Conservation (phyloP, 2,329 filamentous ascomycete genomes). For the Cucurbitaria berberidis region DNA sequence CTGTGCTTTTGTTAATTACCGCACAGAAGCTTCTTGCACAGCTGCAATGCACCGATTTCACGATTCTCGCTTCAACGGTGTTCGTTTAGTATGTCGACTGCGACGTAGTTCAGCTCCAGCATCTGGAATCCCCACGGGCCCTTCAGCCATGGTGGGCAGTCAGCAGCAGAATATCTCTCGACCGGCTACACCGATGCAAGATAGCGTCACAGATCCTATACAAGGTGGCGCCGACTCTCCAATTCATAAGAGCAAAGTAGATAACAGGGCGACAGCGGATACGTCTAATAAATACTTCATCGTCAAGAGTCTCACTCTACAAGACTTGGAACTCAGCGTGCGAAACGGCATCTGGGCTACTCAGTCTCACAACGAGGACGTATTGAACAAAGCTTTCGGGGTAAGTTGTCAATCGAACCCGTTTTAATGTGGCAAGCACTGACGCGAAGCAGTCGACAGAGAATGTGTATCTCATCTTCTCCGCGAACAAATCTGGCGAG, state of each 20-base stretch:
- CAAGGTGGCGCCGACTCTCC: slow-evolving; percentile 16
- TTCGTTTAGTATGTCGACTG: slow-evolving; percentile 83
- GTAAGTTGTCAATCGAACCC: slow-evolving; percentile 55
- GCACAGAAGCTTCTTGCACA: slow-evolving; percentile 75
- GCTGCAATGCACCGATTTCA: slow-evolving; percentile 84
- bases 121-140: slow-evolving; percentile 61
- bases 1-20: slow-evolving; percentile 96
- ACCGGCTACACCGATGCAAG: slow-evolving; percentile 31
- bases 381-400: slow-evolving; percentile 80
- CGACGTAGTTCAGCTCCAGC: slow-evolving; percentile 62
- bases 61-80: slow-evolving; percentile 86
- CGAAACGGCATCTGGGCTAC: slow-evolving; percentile 90
- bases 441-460: slow-evolving; percentile 67
- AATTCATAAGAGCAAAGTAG: slow-evolving; percentile 16
- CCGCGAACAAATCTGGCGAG: slow-evolving; percentile 95
- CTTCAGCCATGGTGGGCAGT: slow-evolving; percentile 53
- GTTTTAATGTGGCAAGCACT: slow-evolving; percentile 6
- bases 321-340: slow-evolving; percentile 90
- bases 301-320: slow-evolving; percentile 88
- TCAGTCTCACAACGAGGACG: slow-evolving; percentile 89
- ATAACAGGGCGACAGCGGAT: slow-evolving; percentile 7
- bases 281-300: slow-evolving; percentile 81
- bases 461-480: slow-evolving; percentile 91
- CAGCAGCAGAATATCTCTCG: slow-evolving; percentile 33
- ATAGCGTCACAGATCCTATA: slow-evolving; percentile 12